These are phyloP conservation scores for Fusarium setosum DNA, from an alignment of 2,329 filamentous ascomycete genomes.

Conservation along the genomic window DNA sequence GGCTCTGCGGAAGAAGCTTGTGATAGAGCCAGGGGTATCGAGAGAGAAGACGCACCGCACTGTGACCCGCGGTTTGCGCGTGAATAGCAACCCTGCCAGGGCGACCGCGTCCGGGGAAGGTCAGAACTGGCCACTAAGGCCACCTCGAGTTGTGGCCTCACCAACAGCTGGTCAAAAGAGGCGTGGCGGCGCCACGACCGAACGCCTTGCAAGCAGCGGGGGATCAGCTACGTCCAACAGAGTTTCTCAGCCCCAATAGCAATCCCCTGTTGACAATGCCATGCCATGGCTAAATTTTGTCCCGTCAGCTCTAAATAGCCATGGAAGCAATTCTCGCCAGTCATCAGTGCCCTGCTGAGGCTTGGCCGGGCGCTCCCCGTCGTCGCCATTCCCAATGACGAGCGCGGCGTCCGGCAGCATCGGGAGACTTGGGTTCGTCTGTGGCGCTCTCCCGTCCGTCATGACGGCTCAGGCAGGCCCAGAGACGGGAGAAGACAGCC, in stretches of 20 bases:
- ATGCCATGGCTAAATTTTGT: background rate
- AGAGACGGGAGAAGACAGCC: constrained; percentile 27
- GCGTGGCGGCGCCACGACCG: constrained; percentile 43
- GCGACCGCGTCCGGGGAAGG: constrained; percentile 5
- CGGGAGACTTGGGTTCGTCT: constrained; percentile 11
- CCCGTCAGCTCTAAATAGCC: background rate
- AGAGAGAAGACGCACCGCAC: background rate
- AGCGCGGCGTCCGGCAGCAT: constrained; percentile 29
- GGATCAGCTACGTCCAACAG: constrained; percentile 28
- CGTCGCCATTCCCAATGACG: constrained; percentile 1
- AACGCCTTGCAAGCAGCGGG: constrained; percentile 30
- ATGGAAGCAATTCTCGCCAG: constrained; percentile 4
- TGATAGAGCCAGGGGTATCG: constrained; percentile 1
- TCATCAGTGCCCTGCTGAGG: constrained; percentile 4
- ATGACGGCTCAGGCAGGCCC: constrained; percentile 4
- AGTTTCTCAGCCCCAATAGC: constrained; percentile 26
- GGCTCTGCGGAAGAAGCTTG: no score
- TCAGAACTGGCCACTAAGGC: constrained; percentile 16
- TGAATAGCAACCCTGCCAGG: background rate
- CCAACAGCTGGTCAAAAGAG: constrained; percentile 29
- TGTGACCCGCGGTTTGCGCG: constrained; percentile 6
- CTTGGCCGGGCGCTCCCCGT: background rate
- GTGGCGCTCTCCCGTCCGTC: no score
- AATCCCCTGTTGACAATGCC: background rate
- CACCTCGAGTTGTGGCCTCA: constrained; percentile 30